Evolutionary conservation across 768 basidiomycete species (phyloP).

Genomic region (Candolleomyces efflorescens): DNA sequence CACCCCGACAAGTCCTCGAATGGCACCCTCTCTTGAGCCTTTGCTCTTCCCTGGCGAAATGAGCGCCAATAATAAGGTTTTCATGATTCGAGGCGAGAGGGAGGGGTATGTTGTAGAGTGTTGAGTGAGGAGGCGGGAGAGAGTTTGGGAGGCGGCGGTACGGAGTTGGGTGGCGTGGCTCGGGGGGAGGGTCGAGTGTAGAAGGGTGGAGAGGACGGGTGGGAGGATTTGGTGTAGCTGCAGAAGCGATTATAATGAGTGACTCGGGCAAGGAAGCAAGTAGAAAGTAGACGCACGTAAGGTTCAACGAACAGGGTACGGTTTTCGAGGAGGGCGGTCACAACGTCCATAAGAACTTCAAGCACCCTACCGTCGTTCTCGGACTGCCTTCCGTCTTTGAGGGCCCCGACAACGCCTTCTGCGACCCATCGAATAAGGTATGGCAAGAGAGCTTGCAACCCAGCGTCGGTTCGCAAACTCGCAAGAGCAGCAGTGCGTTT

Average conservation of each 20-base stretch:
- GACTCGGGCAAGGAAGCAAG: background rate
- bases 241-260: slow-evolving; percentile 1
- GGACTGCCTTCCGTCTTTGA: slow-evolving; percentile 51
- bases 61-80: slow-evolving; percentile 86
- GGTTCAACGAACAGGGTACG: slow-evolving; percentile 90
- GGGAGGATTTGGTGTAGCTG: slow-evolving; percentile 96
- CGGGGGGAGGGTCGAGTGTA: slow-evolving; percentile 81
- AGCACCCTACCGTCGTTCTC: slow-evolving; percentile 69
- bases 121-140: slow-evolving; percentile 75
- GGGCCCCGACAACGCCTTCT: slow-evolving; percentile 71
- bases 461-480: slow-evolving; percentile 85
- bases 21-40: slow-evolving; percentile 86
- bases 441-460: slow-evolving; percentile 85
- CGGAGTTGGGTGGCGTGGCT: slow-evolving; percentile 71
- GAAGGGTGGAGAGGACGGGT: slow-evolving; percentile 84
- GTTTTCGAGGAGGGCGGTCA: slow-evolving; percentile 83
- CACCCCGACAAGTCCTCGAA: slow-evolving; percentile 80
- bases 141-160: slow-evolving; percentile 75
- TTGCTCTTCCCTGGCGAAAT: slow-evolving; percentile 65
- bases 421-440: slow-evolving; percentile 95
- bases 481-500: slow-evolving; percentile 89
- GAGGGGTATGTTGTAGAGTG: slow-evolving; percentile 89
- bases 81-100: slow-evolving; percentile 85
- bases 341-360: slow-evolving; percentile 80
- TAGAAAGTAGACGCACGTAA: slow-evolving; percentile 59